Evolutionary conservation across 108 stramenopile genomes (phyloP), one percentile per base, ranked within the genome.

Genomic region (Nitzschia sp.): DNA sequence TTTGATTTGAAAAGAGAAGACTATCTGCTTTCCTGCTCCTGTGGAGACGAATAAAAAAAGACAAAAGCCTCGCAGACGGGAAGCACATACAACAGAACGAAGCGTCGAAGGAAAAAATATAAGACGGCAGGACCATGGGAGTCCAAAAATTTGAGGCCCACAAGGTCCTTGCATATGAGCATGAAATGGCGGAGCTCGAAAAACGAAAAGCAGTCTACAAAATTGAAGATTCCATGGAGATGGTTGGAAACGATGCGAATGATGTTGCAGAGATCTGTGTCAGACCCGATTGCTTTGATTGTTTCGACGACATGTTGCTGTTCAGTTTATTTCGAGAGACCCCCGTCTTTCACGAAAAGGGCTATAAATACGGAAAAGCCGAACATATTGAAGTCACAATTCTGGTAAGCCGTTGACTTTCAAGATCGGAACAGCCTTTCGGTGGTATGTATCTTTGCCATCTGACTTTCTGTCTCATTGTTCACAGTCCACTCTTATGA

Each of bases 371-470:
- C 22, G 66, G 53, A 55, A 25, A 23, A 21, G 28, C 16, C 35
- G 53, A 55, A 44, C 36, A 41, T 21, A 44, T 55, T 31, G 26
- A 55, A 28, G 66, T 67, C n/a, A 55, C 34, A 41, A 53, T 64
- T 1, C 15, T 16, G 28, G 63, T 64, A 64, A 1, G 63, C 32
- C 38, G n/a, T n/a, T n/a, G n/a, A n/a, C n/a, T n/a, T n/a, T n/a
- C n/a, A n/a, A n/a, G n/a, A n/a, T 41, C 38, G 38, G 38, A 41
- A 41, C 6, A 41, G 38, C 6, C 13, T n/a, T n/a, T n/a, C n/a
- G n/a, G n/a, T n/a, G n/a, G n/a, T n/a, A n/a, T 6, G 38, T 41
- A 13, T 41, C 38, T 41, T 41, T 44, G 19, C 27, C 15, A 44
- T 44, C 6, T 9, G 26, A 32, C 27, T 8, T 30, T 25, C 8